Evolutionary conservation across 768 basidiomycete species (phyloP).

Genomic region (Tricholoma flavovirens): DNA sequence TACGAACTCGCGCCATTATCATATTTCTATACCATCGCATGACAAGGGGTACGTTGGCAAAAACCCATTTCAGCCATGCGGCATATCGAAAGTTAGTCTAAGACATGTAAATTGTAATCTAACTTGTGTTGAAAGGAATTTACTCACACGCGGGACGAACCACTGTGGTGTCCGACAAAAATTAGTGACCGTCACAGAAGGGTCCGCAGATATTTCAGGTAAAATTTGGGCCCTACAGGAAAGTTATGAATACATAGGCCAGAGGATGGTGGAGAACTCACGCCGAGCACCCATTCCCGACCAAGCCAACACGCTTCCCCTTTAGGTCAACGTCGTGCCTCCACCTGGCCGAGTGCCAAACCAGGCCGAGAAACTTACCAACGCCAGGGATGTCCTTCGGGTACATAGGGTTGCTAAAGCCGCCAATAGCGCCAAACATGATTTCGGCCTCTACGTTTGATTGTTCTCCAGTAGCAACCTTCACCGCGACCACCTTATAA

Average conservation of each 20-base stretch:
- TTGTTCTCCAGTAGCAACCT: constrained; percentile 30
- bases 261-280: constrained; percentile 24
- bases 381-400: constrained; percentile 38
- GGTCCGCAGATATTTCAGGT: constrained; percentile 46
- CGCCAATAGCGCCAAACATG: constrained; percentile 46
- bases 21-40: constrained; percentile 42
- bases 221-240: constrained; percentile 50
- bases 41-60: constrained; percentile 45
- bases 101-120: neutral
- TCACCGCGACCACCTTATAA: constrained; percentile 37
- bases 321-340: constrained; percentile 44
- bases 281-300: constrained; percentile 62
- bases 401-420: constrained; percentile 41
- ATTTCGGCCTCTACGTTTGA: constrained; percentile 35
- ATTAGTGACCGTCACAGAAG: constrained; percentile 46
- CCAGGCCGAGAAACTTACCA: constrained; percentile 41
- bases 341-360: constrained; percentile 56
- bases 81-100: constrained; percentile 39
- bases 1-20: constrained; percentile 42
- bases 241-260: neutral
- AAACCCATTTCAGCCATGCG: constrained; percentile 43
- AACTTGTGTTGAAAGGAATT: neutral
- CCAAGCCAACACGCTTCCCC: constrained; percentile 52
- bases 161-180: constrained; percentile 59
- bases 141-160: constrained; percentile 46